These are phyloP conservation scores for Roridomyces roridus DNA, from an alignment of 768 basidiomycete species.

Conservation along the genomic window DNA sequence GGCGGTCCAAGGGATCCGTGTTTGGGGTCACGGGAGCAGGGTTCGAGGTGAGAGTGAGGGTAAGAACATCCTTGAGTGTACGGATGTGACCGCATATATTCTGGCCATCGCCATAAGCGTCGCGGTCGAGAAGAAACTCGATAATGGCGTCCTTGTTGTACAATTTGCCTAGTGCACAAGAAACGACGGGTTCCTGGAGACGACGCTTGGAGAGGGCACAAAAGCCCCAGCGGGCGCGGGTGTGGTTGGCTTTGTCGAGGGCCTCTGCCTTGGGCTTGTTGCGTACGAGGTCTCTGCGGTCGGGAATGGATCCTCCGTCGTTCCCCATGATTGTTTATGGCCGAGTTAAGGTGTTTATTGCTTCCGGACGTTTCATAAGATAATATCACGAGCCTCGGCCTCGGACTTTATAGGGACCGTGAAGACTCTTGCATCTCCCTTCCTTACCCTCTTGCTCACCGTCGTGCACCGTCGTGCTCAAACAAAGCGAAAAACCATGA, in stretches of 20 bases:
- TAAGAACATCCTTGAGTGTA: conserved; percentile 91
- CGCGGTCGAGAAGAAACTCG: conserved; percentile 85
- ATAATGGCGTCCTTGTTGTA: conserved; percentile 97
- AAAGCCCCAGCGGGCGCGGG: conserved; percentile 87
- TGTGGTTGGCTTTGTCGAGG: conserved; percentile 90
- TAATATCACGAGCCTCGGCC: neutral
- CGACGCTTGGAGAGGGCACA: conserved; percentile 95
- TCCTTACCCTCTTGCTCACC: too few relatives aligned
- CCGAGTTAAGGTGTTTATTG: too few relatives aligned
- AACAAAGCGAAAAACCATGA: neutral
- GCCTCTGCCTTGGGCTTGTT: conserved; percentile 83
- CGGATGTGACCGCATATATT: conserved; percentile 92
- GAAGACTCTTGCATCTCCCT: too few relatives aligned
- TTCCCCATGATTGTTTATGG: conserved; percentile 69
- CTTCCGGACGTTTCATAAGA: too few relatives aligned
- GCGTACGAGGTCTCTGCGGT: conserved; percentile 78
- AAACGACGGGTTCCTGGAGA: conserved; percentile 89
- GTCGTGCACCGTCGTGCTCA: too few relatives aligned
- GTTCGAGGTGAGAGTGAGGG: conserved; percentile 81
- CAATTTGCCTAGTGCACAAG: conserved; percentile 90
- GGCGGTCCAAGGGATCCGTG: conserved; percentile 48
- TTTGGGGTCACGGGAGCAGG: conserved; percentile 53
- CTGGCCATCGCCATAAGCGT: conserved; percentile 88
- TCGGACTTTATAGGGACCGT: neutral
- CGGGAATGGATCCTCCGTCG: conserved; percentile 89